Evolutionary conservation across 148 eudicot species (phyloP).

Genomic region (Cornus florida): DNA sequence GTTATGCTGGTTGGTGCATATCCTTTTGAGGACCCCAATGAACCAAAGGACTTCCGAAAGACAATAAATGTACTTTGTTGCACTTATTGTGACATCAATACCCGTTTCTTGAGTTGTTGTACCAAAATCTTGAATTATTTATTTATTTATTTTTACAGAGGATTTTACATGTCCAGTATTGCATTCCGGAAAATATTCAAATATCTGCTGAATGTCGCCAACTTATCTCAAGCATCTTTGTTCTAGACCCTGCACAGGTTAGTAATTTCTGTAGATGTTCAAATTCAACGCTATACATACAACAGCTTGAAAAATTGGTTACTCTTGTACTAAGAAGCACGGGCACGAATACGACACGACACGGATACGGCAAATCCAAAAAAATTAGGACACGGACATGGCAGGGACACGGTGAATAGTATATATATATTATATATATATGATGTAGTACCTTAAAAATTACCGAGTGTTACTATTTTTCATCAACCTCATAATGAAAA

Average conservation of each 20-base stretch:
- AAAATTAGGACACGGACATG: no score
- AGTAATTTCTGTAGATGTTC: conserved; percentile 21
- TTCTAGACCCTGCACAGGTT: conserved; percentile 75
- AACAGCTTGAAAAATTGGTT: neutral
- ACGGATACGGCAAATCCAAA: no score
- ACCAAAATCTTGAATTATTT: neutral
- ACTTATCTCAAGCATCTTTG: conserved; percentile 92
- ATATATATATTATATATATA: no score
- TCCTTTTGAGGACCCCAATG: conserved; percentile 94
- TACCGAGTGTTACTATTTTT: no score
- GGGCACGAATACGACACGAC: no score
- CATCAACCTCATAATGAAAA: no score
- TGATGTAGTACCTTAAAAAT: no score
- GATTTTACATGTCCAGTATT: conserved; percentile 76
- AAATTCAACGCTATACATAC: neutral
- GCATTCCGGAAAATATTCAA: conserved; percentile 66
- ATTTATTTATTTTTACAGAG: conserved; percentile 45
- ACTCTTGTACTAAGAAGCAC: neutral
- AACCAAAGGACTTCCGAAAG: conserved; percentile 83
- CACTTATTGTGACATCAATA: neutral
- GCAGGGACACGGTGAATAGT: no score
- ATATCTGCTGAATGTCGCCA: conserved; percentile 77
- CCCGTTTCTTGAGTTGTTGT: neutral
- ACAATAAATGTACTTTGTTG: conserved; percentile 57
- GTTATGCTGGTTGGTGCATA: conserved; percentile 91